These are phyloP conservation scores for Saturnispora diversa DNA, from an alignment of 805 yeast species.

Conservation along the genomic window DNA sequence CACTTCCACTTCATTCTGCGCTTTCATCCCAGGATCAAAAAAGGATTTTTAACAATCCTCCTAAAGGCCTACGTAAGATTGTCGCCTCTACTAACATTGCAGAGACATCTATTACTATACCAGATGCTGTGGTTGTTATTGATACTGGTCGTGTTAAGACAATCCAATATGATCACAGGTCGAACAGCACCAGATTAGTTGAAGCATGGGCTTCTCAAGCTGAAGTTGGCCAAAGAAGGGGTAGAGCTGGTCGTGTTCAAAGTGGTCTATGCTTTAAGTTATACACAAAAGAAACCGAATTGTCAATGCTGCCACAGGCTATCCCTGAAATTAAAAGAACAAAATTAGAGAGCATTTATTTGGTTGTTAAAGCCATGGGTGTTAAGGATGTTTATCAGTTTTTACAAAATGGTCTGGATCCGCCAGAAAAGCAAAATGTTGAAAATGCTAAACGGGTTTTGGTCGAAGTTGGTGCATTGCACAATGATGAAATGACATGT, in stretches of 20 bases:
- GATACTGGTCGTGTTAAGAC: slow-evolving; percentile 84
- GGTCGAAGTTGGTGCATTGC: slow-evolving; percentile 66
- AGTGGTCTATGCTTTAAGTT: slow-evolving; percentile 76
- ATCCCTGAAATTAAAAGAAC: slow-evolving; percentile 85
- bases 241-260: slow-evolving; percentile 96
- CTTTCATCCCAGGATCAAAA: slow-evolving; percentile 76
- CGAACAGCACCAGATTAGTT: slow-evolving; percentile 60
- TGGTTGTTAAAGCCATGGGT: slow-evolving; percentile 86
- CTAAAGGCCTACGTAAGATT: slow-evolving; percentile 55
- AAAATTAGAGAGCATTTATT: slow-evolving; percentile 71
- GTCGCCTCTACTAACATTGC: slow-evolving; percentile 92
- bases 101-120: slow-evolving; percentile 93
- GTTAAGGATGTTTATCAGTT: slow-evolving; percentile 62
- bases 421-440: slow-evolving; percentile 55
- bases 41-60: slow-evolving; percentile 55
- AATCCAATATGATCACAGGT: slow-evolving; percentile 57
- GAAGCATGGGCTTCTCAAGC: slow-evolving; percentile 89
- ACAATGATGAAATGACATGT: slow-evolving; percentile 48
- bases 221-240: slow-evolving; percentile 83
- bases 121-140: slow-evolving; percentile 87
- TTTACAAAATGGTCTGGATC: slow-evolving; percentile 68
- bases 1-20: slow-evolving; percentile 83
- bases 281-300: slow-evolving; percentile 56
- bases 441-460: slow-evolving; percentile 44
- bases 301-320: slow-evolving; percentile 60